phyloP scores from a whole-genome alignment of 2,329 filamentous ascomycete genomes.

The Xylariomycetidae sp. region DNA sequence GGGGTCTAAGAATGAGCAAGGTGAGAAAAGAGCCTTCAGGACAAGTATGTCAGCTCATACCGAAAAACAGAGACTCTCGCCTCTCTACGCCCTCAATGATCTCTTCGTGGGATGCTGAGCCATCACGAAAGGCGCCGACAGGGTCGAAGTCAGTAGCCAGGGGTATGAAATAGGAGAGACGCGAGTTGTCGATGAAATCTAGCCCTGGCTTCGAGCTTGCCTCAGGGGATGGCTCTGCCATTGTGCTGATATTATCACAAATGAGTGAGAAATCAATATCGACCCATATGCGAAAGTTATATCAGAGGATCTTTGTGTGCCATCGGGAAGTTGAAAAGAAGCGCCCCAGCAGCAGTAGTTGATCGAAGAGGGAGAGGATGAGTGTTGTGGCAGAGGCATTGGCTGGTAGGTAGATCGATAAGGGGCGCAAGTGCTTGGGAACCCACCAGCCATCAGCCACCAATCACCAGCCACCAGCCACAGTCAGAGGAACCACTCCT shows the following conservation, averaged over 20 bases:
- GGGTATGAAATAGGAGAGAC: conserved; percentile 58
- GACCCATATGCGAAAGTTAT: neutral
- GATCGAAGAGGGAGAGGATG: too few relatives aligned
- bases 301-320: neutral
- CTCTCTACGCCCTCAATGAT: conserved; percentile 55
- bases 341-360: too few relatives aligned
- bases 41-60: conserved; percentile 41
- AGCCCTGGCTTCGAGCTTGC: conserved; percentile 28
- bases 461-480: too few relatives aligned
- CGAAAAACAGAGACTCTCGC: conserved; percentile 66
- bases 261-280: neutral
- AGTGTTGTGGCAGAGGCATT: too few relatives aligned
- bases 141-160: conserved; percentile 50
- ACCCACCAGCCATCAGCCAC: too few relatives aligned
- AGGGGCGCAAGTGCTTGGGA: too few relatives aligned
- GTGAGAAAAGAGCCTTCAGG: conserved; percentile 29
- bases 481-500: too few relatives aligned
- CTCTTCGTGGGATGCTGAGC: conserved; percentile 37
- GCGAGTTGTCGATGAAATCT: conserved; percentile 53
- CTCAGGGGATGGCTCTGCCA: conserved; percentile 23
- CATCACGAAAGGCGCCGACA: conserved; percentile 44
- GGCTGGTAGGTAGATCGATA: too few relatives aligned
- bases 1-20: conserved; percentile 45
- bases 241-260: conserved; percentile 9
- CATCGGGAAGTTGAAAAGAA: too few relatives aligned